Evolutionary conservation across 2,329 filamentous ascomycete genomes (phyloP).

Genomic region (Aspergillus sp.): DNA sequence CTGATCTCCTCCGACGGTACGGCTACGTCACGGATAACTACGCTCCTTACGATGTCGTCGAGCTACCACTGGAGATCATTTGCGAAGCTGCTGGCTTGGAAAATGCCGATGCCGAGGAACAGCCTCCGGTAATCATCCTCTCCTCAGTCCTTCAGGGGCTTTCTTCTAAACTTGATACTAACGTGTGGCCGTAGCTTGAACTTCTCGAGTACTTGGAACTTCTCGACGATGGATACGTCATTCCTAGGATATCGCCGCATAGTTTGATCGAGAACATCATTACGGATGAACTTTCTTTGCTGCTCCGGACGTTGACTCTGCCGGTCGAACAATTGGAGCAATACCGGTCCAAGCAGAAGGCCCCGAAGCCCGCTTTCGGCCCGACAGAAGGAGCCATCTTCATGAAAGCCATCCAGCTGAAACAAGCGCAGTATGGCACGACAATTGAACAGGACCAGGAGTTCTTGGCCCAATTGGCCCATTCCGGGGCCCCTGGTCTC

Average conservation of each 20-base stretch:
- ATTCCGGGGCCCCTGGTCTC: slow-evolving; percentile 28
- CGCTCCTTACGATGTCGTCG: slow-evolving; percentile 76
- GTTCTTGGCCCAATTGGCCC: slow-evolving; percentile 36
- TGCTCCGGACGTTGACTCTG: slow-evolving; percentile 36
- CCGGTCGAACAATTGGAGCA: slow-evolving; percentile 34
- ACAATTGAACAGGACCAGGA: slow-evolving; percentile 53
- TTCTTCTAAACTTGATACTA: background rate
- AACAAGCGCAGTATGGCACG: slow-evolving; percentile 52
- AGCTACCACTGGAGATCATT: slow-evolving; percentile 66
- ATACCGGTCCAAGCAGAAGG: slow-evolving; percentile 35
- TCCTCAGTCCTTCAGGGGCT: background rate
- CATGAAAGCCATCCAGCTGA: slow-evolving; percentile 32
- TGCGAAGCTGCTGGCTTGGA: slow-evolving; percentile 39
- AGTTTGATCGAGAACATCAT: slow-evolving; percentile 35
- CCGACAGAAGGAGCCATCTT: slow-evolving; percentile 34
- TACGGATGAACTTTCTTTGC: slow-evolving; percentile 39
- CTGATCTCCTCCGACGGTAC: slow-evolving; percentile 79
- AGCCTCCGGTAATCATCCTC: slow-evolving; percentile 30
- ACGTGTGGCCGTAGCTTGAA: slow-evolving; percentile 35
- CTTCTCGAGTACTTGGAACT: slow-evolving; percentile 64
- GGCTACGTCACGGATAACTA: slow-evolving; percentile 84
- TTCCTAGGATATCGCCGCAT: slow-evolving; percentile 39
- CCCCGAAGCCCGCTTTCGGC: slow-evolving; percentile 34
- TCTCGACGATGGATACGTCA: slow-evolving; percentile 72
- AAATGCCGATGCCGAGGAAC: slow-evolving; percentile 27